Conservation (phyloP, 345 rosid species). For the Populus tremula region DNA sequence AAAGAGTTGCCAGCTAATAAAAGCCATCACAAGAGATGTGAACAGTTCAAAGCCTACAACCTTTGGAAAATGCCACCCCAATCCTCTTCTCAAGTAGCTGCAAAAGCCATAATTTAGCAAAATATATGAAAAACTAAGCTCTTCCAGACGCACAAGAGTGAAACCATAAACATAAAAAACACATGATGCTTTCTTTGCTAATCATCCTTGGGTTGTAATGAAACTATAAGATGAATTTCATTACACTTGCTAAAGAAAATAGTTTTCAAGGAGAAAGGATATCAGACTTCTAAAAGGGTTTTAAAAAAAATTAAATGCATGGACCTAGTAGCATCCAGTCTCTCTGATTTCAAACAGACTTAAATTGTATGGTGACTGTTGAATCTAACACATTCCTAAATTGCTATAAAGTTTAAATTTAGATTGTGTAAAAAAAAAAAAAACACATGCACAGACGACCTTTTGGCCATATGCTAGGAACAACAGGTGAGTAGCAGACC, state of each 20-base stretch:
- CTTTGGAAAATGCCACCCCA: constrained; percentile 92
- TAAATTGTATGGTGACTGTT: background rate
- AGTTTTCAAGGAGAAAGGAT: background rate
- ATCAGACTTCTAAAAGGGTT: background rate
- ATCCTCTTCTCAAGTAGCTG: constrained; percentile 78
- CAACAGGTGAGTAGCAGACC: constrained; percentile 32
- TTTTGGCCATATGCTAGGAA: background rate
- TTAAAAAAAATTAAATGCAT: background rate
- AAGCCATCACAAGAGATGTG: constrained; percentile 79
- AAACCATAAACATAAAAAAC: background rate
- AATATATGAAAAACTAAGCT: background rate
- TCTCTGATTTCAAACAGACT: background rate
- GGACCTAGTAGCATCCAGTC: background rate
- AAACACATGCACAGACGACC: background rate
- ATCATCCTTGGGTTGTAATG: background rate
- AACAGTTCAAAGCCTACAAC: constrained; percentile 86
- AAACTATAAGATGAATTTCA: background rate
- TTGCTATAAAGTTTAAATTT: background rate
- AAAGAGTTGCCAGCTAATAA: constrained; percentile 89
- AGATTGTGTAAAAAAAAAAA: background rate
- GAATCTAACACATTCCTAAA: background rate
- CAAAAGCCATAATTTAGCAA: constrained; percentile 19
- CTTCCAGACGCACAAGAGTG: background rate
- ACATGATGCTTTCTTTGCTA: background rate
- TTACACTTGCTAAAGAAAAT: background rate